These are phyloP conservation scores for Eucalyptus caleyi DNA, from an alignment of 345 rosid genomes.

Conservation along the genomic window DNA sequence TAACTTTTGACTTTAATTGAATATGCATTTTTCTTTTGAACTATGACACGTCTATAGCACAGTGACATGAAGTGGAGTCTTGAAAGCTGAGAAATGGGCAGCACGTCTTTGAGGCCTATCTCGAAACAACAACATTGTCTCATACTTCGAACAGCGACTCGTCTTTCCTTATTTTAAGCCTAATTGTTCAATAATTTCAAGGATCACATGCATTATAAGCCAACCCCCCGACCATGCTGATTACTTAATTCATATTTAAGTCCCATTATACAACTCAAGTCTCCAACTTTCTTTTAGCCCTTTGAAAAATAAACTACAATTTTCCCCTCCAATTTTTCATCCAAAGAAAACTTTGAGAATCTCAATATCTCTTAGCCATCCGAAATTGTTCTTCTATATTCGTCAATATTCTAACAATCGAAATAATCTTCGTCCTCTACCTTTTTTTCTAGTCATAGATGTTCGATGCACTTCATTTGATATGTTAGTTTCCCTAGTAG, in stretches of 20 bases:
- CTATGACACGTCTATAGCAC: not conserved
- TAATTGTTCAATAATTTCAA: not conserved
- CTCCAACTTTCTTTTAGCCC: not conserved
- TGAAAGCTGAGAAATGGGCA: constrained; percentile 3
- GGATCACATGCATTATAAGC: not conserved
- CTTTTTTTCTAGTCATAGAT: not conserved
- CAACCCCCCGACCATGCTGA: constrained; percentile 17
- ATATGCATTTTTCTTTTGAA: not conserved
- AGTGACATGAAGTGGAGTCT: not conserved
- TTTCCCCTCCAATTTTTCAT: not conserved
- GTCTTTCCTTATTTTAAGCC: not conserved
- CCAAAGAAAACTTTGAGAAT: not conserved
- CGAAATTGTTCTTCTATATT: not conserved
- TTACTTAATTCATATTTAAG: not conserved
- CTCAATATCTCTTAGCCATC: not conserved
- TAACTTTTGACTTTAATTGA: not conserved
- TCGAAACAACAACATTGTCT: not conserved
- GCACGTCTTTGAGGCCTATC: constrained; percentile 22
- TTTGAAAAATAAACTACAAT: not conserved
- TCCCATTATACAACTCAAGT: not conserved
- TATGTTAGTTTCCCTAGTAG: not conserved
- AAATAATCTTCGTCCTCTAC: not conserved
- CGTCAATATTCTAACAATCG: not conserved
- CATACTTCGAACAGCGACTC: not conserved
- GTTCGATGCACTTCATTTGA: not conserved